Percentiles rank a stretch among this genome's conserved stretches.
Conservation (phyloP, 2,329 filamentous ascomycete species). For the Sporothrix schenckii region DNA sequence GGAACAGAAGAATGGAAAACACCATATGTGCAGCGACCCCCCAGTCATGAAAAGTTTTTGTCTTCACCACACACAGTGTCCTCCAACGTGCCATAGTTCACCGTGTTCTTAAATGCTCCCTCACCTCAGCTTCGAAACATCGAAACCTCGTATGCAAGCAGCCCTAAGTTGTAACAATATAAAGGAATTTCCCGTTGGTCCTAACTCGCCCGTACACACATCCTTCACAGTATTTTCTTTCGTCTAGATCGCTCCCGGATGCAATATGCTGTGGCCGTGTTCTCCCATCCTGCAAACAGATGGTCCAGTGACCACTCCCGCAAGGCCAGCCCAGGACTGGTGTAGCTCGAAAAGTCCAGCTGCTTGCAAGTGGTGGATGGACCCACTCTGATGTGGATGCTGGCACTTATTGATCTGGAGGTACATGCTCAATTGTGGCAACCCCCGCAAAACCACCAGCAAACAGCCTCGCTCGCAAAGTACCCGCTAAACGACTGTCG, state of each 20-base stretch:
- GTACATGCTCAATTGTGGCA: background rate
- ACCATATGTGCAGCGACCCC: no score
- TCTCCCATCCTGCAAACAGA: background rate
- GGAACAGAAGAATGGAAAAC: no score
- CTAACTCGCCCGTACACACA: no score
- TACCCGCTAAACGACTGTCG: conserved; percentile 11
- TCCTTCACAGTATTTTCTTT: background rate
- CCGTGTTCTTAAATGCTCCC: no score
- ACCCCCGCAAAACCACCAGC: background rate
- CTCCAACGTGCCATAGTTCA: no score
- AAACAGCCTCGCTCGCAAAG: conserved; percentile 9
- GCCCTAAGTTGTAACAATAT: no score
- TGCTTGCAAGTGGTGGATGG: background rate
- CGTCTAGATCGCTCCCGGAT: background rate
- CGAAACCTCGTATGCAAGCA: no score
- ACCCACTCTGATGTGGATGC: conserved; percentile 18
- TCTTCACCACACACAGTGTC: no score
- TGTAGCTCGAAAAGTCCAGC: background rate
- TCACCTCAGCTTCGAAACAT: no score
- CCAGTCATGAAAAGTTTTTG: no score
- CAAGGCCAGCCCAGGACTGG: conserved; percentile 22
- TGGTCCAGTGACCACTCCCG: conserved; percentile 19
- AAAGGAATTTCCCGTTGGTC: no score
- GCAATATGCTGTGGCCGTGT: background rate
- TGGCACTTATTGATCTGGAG: background rate